Evolutionary conservation across 768 basidiomycete species (phyloP).

Genomic region (Podaxis pistillaris): DNA sequence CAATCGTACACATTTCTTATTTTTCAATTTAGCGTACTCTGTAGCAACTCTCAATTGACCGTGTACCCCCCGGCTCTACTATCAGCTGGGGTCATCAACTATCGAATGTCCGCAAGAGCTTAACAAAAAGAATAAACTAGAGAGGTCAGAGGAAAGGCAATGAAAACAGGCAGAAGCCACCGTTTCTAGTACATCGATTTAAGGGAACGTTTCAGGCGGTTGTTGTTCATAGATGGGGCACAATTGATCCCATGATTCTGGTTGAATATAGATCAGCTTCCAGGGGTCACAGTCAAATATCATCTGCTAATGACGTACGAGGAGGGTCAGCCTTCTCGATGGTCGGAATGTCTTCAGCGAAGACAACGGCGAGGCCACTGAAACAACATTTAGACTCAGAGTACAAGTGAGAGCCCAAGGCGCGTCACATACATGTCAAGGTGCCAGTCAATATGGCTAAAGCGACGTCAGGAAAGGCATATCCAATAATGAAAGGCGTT

Average conservation of each 20-base stretch:
- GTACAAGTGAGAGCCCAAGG: conserved; percentile 29
- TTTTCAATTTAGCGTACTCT: no score
- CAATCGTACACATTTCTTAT: no score
- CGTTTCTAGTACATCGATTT: not conserved
- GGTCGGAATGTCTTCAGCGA: conserved; percentile 31
- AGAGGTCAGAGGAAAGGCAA: not conserved
- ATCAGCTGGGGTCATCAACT: no score
- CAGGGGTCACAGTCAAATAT: not conserved
- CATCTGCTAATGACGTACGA: conserved; percentile 9
- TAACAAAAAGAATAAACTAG: no score
- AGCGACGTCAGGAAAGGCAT: conserved; percentile 5
- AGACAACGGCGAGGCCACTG: conserved; percentile 37
- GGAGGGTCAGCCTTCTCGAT: conserved; percentile 19
- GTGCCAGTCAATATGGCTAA: conserved; percentile 36
- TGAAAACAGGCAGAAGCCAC: not conserved
- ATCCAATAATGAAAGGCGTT: conserved; percentile 27
- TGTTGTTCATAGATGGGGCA: conserved; percentile 28
- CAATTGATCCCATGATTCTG: conserved; percentile 26
- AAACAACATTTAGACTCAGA: conserved; percentile 19
- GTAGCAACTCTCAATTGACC: no score
- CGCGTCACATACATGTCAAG: conserved; percentile 28
- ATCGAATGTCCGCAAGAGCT: no score
- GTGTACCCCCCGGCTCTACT: no score
- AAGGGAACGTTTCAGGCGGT: conserved; percentile 14
- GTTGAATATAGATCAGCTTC: not conserved